These are phyloP conservation scores for Fraxinus velutina DNA, from an alignment of 305 asterid species.

Conservation along the genomic window DNA sequence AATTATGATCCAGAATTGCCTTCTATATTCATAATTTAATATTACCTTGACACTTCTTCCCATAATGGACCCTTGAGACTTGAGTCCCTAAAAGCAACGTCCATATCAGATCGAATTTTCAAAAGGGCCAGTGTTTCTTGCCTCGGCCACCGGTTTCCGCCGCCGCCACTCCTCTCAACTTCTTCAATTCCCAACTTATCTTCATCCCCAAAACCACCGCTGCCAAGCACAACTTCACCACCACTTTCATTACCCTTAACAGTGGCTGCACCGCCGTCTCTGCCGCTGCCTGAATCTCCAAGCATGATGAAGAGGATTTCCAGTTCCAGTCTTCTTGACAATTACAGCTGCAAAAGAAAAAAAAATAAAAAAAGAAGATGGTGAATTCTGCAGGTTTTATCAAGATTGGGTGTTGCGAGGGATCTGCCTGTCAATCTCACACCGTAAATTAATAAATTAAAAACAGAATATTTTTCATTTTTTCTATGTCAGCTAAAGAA, in stretches of 20 bases:
- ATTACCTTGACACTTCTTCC: slow-evolving; percentile 89
- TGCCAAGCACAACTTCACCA: neutral
- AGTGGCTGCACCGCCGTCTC: neutral
- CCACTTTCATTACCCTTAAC: neutral
- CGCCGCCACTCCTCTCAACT: slow-evolving; percentile 34
- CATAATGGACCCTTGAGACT: slow-evolving; percentile 94
- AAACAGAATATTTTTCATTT: neutral
- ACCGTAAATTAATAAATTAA: slow-evolving; percentile 4
- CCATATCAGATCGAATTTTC: slow-evolving; percentile 88
- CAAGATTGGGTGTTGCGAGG: slow-evolving; percentile 48
- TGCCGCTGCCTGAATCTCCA: slow-evolving; percentile 29
- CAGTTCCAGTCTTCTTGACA: neutral
- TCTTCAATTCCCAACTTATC: slow-evolving; percentile 40
- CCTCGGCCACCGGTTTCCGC: slow-evolving; percentile 91
- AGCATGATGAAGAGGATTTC: slow-evolving; percentile 28
- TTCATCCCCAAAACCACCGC: slow-evolving; percentile 38
- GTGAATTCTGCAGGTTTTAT: slow-evolving; percentile 51
- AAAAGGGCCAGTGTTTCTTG: slow-evolving; percentile 81
- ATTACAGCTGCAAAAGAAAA: slow-evolving; percentile 32
- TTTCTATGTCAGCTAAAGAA: neutral
- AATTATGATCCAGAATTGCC: slow-evolving; percentile 18
- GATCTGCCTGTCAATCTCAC: slow-evolving; percentile 38
- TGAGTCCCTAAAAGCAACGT: slow-evolving; percentile 66
- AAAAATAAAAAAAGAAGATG: slow-evolving; percentile 25
- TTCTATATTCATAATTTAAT: slow-evolving; percentile 17